Conservation (phyloP, 768 basidiomycete genomes). For the Tubosaeta brunneosetosa region DNA sequence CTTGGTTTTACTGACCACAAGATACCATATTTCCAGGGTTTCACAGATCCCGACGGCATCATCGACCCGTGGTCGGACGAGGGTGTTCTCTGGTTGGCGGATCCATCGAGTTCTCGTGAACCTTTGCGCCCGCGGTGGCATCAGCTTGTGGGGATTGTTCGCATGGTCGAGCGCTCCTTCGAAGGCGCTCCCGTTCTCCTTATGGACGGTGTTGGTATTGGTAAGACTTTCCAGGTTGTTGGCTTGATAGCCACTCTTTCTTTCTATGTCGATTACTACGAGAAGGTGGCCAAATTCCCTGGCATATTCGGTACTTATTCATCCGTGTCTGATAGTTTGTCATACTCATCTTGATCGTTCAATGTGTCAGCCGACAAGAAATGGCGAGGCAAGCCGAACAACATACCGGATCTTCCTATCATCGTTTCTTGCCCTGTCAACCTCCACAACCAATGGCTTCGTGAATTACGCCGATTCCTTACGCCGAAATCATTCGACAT, state of each 20-base stretch:
- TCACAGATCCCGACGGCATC: not conserved
- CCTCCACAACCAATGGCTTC: not conserved
- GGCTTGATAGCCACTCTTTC: slow-evolving; percentile 11
- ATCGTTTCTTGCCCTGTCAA: not conserved
- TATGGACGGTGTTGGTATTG: too few relatives aligned
- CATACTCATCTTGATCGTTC: too few relatives aligned
- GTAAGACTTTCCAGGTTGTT: slow-evolving; percentile 22
- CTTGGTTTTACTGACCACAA: not conserved
- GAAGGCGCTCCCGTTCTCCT: slow-evolving; percentile 7
- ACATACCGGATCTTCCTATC: not conserved
- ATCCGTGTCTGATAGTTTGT: too few relatives aligned
- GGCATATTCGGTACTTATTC: slow-evolving; percentile 1
- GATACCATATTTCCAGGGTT: slow-evolving; percentile 3
- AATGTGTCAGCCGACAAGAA: not conserved
- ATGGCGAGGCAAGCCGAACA: not conserved
- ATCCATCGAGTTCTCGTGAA: too few relatives aligned
- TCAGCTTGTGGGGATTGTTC: slow-evolving; percentile 16
- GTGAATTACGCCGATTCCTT: slow-evolving; percentile 1
- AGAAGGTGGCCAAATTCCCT: not conserved
- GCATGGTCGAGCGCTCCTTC: slow-evolving; percentile 9
- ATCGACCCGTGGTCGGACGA: slow-evolving; percentile 5
- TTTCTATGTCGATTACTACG: not conserved
- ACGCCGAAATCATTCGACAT: too few relatives aligned
- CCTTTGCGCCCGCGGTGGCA: slow-evolving; percentile 11
- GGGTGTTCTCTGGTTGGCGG: not conserved